Evolutionary conservation across 352 stramenopile species (phyloP), one percentile per base, ranked within the genome.

Genomic region (Thraustochytrium striatum): DNA sequence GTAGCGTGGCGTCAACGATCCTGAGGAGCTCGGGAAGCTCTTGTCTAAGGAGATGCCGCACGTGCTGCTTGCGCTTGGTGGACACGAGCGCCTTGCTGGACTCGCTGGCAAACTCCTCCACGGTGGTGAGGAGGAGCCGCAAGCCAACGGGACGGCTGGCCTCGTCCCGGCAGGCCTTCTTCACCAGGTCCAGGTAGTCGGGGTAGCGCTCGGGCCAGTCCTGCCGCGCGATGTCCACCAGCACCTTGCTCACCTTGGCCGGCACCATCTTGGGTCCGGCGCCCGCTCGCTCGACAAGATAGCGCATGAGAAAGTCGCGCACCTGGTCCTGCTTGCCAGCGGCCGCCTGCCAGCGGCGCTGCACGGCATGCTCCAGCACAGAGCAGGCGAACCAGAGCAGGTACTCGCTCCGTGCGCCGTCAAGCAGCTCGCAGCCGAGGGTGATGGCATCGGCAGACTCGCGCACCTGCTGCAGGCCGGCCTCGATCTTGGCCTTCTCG

Each of bases 171-270:
- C 65, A 75, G 13, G 41, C 65, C 21, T 11, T 19, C 65, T 55
- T 1, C 7, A 68, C 52, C 28, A 55, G 30, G 16, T 61, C 32
- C 50, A 75, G 21, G 36, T 61, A 75, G n/a, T 7, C 25, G 19
- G 65, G 65, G 30, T 62, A 75, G 5, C 52, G 44, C 47, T 75
- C 0, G 25, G 65, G 65, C 65, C 65, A 75, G 65, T 75, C 65
- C n/a, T 62, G 52, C 65, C 61, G 65, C 41, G 65, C 65, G 30
- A 75, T 75, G 30, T 75, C 44, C 3, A 75, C 65, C 3, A 72
- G 41, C n/a, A 75, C 41, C 65, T 75, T 75, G 16, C 41, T 43
- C 32, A 75, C 28, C 36, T 75, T 58, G 32, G 35, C 33, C 32
- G 68, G 30, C 11, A 61, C 35, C 32, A 43, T 19, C 32, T 72